Percentiles rank a stretch among this genome's conserved stretches.
phyloP scores from a whole-genome alignment of 129 eudicot species.

The Pulicaria dysenterica region DNA sequence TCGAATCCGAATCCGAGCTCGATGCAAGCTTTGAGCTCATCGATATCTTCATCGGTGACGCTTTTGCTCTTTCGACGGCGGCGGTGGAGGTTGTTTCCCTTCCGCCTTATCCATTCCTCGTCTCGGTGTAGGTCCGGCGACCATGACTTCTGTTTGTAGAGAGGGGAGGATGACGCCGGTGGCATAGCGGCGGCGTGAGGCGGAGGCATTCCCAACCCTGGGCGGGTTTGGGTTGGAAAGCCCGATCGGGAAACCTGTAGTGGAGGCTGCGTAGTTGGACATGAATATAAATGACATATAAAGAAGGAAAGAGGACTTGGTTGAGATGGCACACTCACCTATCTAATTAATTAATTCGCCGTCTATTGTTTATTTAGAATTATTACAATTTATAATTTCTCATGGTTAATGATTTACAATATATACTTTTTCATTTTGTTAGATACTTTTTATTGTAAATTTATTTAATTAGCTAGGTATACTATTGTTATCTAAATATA shows the following conservation, averaged over 20 bases:
- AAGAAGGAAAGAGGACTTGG: constrained; percentile 23
- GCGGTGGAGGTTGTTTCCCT: constrained; percentile 44
- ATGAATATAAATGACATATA: constrained; percentile 22
- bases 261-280: constrained; percentile 24
- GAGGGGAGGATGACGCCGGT: constrained; percentile 33
- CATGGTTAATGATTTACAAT: too few relatives aligned
- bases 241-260: constrained; percentile 44
- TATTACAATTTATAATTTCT: too few relatives aligned
- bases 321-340: constrained; percentile 21
- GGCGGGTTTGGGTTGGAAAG: constrained; percentile 49
- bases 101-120: constrained; percentile 74
- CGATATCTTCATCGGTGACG: constrained; percentile 79
- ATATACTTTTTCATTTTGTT: too few relatives aligned
- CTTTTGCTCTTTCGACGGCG: constrained; percentile 56
- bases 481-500: too few relatives aligned
- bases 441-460: too few relatives aligned
- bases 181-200: constrained; percentile 33
- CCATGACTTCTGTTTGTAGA: constrained; percentile 78
- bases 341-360: constrained; percentile 7
- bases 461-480: too few relatives aligned
- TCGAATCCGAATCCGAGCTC: constrained; percentile 84
- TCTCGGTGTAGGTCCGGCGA: constrained; percentile 71
- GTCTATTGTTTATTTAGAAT: neutral
- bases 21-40: constrained; percentile 77
- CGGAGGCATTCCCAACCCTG: constrained; percentile 49